Evolutionary conservation across 805 yeast species (phyloP).

Genomic region (Myxozyma neotropica): DNA sequence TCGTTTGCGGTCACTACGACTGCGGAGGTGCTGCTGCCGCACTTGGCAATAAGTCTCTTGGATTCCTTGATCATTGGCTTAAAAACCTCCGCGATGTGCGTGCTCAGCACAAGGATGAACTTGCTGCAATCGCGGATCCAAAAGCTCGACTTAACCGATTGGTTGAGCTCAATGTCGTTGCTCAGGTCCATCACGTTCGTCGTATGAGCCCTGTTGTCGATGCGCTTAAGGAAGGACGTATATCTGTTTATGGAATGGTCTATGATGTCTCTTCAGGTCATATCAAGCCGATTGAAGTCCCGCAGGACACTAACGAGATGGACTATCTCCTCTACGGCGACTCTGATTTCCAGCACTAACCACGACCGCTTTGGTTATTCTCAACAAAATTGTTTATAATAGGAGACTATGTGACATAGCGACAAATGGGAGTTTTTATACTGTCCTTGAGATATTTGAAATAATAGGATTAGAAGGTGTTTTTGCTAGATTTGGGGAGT

Average conservation of each 20-base stretch:
- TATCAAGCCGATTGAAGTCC: constrained; percentile 51
- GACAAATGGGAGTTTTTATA: no score
- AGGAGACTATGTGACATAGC: not conserved
- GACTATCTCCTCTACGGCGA: constrained; percentile 25
- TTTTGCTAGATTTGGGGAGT: no score
- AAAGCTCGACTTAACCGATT: constrained; percentile 60
- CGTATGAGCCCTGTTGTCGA: constrained; percentile 66
- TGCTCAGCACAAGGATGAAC: constrained; percentile 56
- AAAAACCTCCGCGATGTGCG: constrained; percentile 66
- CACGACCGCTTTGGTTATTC: not conserved
- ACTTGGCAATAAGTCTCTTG: constrained; percentile 62
- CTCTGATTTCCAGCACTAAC: constrained; percentile 1
- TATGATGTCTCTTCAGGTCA: constrained; percentile 82
- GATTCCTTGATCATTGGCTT: constrained; percentile 73
- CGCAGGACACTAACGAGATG: constrained; percentile 37
- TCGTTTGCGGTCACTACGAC: constrained; percentile 92
- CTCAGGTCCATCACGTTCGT: constrained; percentile 67
- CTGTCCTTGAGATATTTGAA: no score
- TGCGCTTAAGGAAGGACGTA: constrained; percentile 62
- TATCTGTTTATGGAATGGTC: constrained; percentile 80
- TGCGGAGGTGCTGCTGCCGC: constrained; percentile 93
- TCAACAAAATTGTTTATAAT: not conserved
- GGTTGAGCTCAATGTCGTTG: constrained; percentile 73
- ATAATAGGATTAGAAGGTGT: no score
- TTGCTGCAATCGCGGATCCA: constrained; percentile 55